Evolutionary conservation across 106 monocot species (phyloP).

Genomic region (Acanthochlamys bracteata): DNA sequence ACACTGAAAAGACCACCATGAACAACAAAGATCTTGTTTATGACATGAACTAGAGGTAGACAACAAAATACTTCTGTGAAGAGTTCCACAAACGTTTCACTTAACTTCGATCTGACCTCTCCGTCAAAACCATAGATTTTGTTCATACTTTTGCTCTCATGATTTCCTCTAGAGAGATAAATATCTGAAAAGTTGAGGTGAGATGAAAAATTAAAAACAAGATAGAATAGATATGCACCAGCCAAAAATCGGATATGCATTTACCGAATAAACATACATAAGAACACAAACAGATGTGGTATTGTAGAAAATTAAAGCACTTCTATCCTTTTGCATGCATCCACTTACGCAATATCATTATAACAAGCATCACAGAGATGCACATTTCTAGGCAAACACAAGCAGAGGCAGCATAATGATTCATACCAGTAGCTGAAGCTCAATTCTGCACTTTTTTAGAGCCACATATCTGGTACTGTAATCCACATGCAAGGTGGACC

Average conservation of each 20-base stretch:
- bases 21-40: constrained; percentile 92
- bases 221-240: not conserved
- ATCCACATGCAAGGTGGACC: too few relatives aligned
- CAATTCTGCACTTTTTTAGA: too few relatives aligned
- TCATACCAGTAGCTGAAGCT: too few relatives aligned
- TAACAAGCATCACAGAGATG: too few relatives aligned
- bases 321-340: too few relatives aligned
- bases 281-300: not conserved
- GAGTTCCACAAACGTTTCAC: constrained; percentile 86
- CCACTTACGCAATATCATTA: too few relatives aligned
- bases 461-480: too few relatives aligned
- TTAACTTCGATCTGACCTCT: constrained; percentile 88
- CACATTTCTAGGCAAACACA: too few relatives aligned
- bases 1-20: constrained; percentile 97
- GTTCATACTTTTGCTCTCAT: constrained; percentile 98
- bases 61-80: constrained; percentile 98
- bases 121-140: constrained; percentile 99
- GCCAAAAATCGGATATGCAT: too few relatives aligned
- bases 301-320: too few relatives aligned
- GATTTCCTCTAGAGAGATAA: constrained; percentile 87
- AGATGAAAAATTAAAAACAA: not conserved
- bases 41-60: constrained; percentile 89
- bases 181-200: constrained; percentile 43
- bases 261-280: not conserved
- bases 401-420: too few relatives aligned